Percentiles rank a stretch among this genome's conserved stretches.
Evolutionary conservation across 1,284 basidiomycete genomes (phyloP).

Genomic region (Heliocybe sulcata): DNA sequence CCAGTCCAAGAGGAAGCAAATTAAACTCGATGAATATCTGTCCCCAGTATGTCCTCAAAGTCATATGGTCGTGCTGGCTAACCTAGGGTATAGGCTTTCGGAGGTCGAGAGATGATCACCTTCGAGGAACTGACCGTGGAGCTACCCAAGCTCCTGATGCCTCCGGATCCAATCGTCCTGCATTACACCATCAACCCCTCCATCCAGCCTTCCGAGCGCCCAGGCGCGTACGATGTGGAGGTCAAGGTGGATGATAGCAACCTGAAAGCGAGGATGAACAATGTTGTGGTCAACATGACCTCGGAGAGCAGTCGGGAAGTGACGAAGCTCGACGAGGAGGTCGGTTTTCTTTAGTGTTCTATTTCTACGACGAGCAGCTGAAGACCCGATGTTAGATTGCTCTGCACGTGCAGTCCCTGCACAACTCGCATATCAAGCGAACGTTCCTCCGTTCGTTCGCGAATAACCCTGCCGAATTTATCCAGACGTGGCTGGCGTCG

Average conservation of each 20-base stretch:
- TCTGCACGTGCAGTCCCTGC: slow-evolving; percentile 72
- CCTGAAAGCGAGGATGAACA: slow-evolving; percentile 70
- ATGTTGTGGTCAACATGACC: slow-evolving; percentile 66
- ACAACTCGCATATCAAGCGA: slow-evolving; percentile 80
- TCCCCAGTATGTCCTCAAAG: slow-evolving; percentile 36
- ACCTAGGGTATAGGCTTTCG: slow-evolving; percentile 49
- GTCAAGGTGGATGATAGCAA: slow-evolving; percentile 82
- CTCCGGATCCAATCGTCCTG: slow-evolving; percentile 82
- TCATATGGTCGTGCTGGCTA: not conserved
- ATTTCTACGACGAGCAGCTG: slow-evolving; percentile 1
- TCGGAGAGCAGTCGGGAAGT: slow-evolving; percentile 66
- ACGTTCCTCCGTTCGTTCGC: slow-evolving; percentile 86
- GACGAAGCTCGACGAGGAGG: slow-evolving; percentile 82
- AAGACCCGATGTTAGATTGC: slow-evolving; percentile 46
- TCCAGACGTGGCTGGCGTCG: slow-evolving; percentile 85
- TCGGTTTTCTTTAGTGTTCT: slow-evolving; percentile 18
- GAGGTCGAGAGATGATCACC: slow-evolving; percentile 43
- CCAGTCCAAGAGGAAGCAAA: slow-evolving; percentile 77
- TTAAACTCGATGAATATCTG: slow-evolving; percentile 73
- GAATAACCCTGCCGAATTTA: slow-evolving; percentile 72
- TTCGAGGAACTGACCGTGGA: slow-evolving; percentile 87
- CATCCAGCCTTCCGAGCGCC: slow-evolving; percentile 50
- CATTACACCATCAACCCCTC: slow-evolving; percentile 68
- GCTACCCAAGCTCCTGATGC: slow-evolving; percentile 72
- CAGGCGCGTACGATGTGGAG: slow-evolving; percentile 82